Base-by-base conservation (phyloP, 1,139 yeast species). In the Candida frijolesensis region DNA sequence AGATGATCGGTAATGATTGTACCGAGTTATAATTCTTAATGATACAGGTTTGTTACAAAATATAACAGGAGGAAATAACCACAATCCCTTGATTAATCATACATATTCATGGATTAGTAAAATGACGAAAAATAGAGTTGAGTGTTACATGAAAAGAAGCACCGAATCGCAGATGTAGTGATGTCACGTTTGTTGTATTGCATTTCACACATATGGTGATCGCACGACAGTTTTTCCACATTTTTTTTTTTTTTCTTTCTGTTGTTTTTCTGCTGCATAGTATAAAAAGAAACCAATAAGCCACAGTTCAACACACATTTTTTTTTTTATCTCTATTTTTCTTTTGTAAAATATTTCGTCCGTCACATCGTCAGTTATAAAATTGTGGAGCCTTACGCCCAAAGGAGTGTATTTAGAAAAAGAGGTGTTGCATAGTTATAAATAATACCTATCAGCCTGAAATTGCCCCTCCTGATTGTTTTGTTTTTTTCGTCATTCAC, bases 111-210 rank as follows among this genome's bases (percentile, higher is more conserved):
- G 29, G 29, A 25, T 25, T 25, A 25, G 10, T 25, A 25, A 25
- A 25, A 8, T 25, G 35, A 32, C 35, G 35, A 32, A 15, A 32
- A 32, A 14, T n/a, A 14, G 14, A 14, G 14, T 10, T 32, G 35
- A 11, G 35, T 12, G 35, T 35, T 15, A 35, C 39, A 35, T n/a
- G 12, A 35, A 35, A 35, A 15, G 12, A 16, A 16, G 22, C 29
- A 9, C 29, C 2, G 29, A 25, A 8, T 5, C 7, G 10, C 29
- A n/a, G 14, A 37, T 37, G 40, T 11, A 37, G 40, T 37, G 27
- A 37, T 37, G n/a, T 37, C 40, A 37, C 40, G 40, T 37, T 37
- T 38, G 8, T 34, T 30, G 34, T 30, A 30, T 34, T 34, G 19
- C 15, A 32, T n/a, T 32, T 32, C 32, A 5, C 35, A 11, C 35